Percentiles rank a stretch among this genome's conserved stretches.
Conservation (phyloP, 139 green algal genomes). For the Chlorella vulgaris region DNA sequence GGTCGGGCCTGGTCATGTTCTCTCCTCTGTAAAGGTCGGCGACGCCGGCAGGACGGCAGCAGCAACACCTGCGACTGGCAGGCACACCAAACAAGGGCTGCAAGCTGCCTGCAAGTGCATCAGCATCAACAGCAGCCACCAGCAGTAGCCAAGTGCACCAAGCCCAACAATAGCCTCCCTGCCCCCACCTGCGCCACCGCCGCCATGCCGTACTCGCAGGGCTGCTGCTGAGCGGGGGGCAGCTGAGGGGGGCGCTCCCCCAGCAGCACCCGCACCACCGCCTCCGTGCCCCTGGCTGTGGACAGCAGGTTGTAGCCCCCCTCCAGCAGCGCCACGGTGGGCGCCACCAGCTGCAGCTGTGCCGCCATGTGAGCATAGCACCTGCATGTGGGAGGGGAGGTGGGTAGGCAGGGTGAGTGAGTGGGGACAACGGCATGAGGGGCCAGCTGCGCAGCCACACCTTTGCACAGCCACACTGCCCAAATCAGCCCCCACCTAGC, state of each 20-base stretch:
- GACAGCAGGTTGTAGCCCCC: conserved; percentile 78
- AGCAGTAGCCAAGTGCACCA: not conserved
- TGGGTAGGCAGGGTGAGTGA: too few relatives aligned
- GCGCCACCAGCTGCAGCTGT: conserved; percentile 57
- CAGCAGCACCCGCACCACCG: conserved; percentile 73
- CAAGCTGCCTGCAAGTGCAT: too few relatives aligned
- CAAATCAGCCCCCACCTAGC: too few relatives aligned
- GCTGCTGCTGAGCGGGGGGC: not conserved
- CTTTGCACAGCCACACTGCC: too few relatives aligned
- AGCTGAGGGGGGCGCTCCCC: conserved; percentile 49
- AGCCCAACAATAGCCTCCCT: not conserved
- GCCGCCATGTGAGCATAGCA: conserved; percentile 78
- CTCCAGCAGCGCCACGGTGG: conserved; percentile 82
- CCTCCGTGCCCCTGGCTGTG: conserved; percentile 68
- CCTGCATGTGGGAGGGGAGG: too few relatives aligned
- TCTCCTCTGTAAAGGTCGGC: too few relatives aligned
- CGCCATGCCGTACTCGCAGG: conserved; percentile 11
- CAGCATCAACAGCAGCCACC: not conserved
- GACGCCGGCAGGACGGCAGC: too few relatives aligned
- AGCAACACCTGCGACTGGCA: too few relatives aligned
- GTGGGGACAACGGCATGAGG: too few relatives aligned
- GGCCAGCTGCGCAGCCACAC: too few relatives aligned
- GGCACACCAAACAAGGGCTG: too few relatives aligned
- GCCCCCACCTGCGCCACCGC: conserved; percentile 35
- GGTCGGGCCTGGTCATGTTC: too few relatives aligned